These are phyloP conservation scores for Xerophyta viscosa DNA, from an alignment of 106 monocot species.

Conservation along the genomic window DNA sequence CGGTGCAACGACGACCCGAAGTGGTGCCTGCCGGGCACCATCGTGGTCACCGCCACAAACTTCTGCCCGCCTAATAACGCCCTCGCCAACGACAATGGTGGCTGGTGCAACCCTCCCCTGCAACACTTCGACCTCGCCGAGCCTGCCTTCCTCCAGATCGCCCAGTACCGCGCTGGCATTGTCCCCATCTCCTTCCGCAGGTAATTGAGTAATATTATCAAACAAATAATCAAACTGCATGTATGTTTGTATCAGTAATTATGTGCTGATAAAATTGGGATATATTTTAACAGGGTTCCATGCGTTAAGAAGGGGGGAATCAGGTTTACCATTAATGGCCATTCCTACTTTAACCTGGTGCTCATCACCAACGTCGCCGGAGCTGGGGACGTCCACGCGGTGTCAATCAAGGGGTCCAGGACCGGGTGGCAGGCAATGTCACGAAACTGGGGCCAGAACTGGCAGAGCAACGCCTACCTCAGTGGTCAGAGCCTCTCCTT, in stretches of 20 bases:
- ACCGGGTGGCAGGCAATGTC: slow-evolving; percentile 58
- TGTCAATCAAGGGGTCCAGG: slow-evolving; percentile 49
- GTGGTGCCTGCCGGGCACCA: slow-evolving; percentile 59
- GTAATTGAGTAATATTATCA: slow-evolving; percentile 12
- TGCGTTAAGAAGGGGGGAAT: slow-evolving; percentile 54
- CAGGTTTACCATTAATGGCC: slow-evolving; percentile 54
- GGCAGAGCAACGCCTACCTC: slow-evolving; percentile 56
- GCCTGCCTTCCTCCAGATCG: slow-evolving; percentile 64
- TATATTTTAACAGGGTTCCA: slow-evolving; percentile 38
- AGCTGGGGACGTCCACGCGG: slow-evolving; percentile 46
- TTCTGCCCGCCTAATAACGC: slow-evolving; percentile 64
- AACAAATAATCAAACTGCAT: no score
- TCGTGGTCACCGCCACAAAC: slow-evolving; percentile 60
- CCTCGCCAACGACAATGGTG: slow-evolving; percentile 57
- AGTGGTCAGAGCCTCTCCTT: slow-evolving; percentile 54
- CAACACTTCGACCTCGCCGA: slow-evolving; percentile 70
- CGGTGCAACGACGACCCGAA: slow-evolving; percentile 27
- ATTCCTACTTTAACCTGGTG: slow-evolving; percentile 60
- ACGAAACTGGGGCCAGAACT: slow-evolving; percentile 65
- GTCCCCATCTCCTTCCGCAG: slow-evolving; percentile 57
- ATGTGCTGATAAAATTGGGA: no score
- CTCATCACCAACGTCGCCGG: slow-evolving; percentile 52
- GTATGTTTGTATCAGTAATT: no score
- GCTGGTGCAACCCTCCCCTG: slow-evolving; percentile 75
- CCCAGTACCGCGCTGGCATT: slow-evolving; percentile 61